Base-by-base conservation (phyloP, 495 filamentous ascomycete species). In the Podospora tetraspora region DNA sequence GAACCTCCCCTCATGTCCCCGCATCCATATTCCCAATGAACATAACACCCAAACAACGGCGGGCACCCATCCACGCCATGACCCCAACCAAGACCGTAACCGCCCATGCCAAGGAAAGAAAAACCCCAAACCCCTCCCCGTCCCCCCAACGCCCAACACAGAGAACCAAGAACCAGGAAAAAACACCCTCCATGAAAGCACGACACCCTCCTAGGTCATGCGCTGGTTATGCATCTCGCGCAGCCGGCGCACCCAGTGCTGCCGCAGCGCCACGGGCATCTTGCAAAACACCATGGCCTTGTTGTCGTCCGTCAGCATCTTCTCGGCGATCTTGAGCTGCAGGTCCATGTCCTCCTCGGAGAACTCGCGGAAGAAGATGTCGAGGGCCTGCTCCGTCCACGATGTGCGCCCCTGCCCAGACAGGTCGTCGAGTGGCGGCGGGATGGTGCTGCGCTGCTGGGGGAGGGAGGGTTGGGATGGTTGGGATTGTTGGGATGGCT, bases 271-370 rank as follows among this genome's bases (percentile, higher is more conserved):
- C 3, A 74, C 72, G 0, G 82, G 79, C 82, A 84, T 84, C 76
- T 84, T 84, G 73, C 81, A 81, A 58, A 84, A 84, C 12, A 84
- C 80, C 80, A 84, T 82, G 16, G 82, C 82, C 67, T 84, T 84
- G 68, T 82, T 83, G 63, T 84, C 81, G 65, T 84, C 81, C n/a
- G 78, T 80, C 29, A 84, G 75, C 6, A 78, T 77, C 69, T 83
- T 84, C 73, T 84, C 82, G 10, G 82, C 81, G 13, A 84, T 83
- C 76, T 83, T 84, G 13, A 84, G 72, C 75, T 84, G 81, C 59
- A 84, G 68, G 64, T 84, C 82, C 37, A 77, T 72, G 62, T 84
- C 82, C 64, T 84, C 82, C 43, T 75, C 75, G 61, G 73, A 69
- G 57, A 84, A 84, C 32, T 84, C 82, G 25, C 75, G 75, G 68